Evolutionary conservation across 768 basidiomycete genomes (phyloP), one percentile per base, ranked within the genome.

Genomic region (Gyrodon lividus): DNA sequence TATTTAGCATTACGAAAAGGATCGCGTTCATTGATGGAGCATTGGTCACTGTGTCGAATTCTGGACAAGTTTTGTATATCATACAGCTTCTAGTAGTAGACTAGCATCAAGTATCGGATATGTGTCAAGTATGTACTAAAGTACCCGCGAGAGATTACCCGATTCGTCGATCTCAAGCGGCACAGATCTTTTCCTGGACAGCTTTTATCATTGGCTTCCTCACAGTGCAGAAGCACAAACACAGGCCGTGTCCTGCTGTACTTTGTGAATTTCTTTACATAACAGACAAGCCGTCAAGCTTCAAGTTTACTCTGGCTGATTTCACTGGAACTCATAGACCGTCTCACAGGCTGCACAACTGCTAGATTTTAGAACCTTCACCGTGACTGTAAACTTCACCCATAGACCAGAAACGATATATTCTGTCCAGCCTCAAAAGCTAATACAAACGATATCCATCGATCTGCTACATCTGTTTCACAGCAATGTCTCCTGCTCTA

Each of bases 401-500:
- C 50, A 57, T 62, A 61, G 59, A 66, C 45, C 14, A 19, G 52
- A 60, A 60, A 34, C 30, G 52, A 59, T 17, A 22, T 51, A 39
- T 63, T 60, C 17, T 31, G 40, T 48, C 30, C 33, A 8, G 33
- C 43, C 26, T 45, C 41, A 33, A 45, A 48, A 48, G 30, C 52
- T 61, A 66, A 60, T 60, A 48, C 41, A 55, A 43, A 55, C 57
- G 46, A 63, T 58, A 55, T 41, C 61, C 53, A 37, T 53, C 59
- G 48, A 54, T 55, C 53, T 31, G 16, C 44, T 28, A 6, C 23
- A 14, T 47, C 57, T 49, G 38, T 37, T 26, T 22, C 43, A 43
- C 35, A 46, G 48, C 54, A 50, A 83, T 81, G 81, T 82, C 83
- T 58, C 81, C 81, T 61, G 77, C 76, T 56, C 70, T 77, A 52